Evolutionary conservation across 2,329 filamentous ascomycete genomes (phyloP).

Genomic region (Fusarium penzigii): DNA sequence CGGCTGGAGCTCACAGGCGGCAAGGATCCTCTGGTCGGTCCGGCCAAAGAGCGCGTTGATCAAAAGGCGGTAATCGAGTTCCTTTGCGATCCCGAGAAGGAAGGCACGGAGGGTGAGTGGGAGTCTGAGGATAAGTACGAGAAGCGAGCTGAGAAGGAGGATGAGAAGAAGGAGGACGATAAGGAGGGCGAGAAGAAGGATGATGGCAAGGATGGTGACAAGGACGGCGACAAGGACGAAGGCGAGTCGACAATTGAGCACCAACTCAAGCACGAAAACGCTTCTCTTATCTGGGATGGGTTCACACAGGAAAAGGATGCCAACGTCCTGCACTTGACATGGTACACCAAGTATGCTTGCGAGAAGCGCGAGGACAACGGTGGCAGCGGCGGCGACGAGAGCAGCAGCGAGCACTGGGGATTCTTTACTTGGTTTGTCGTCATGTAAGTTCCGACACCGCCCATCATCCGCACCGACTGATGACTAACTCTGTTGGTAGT

Average conservation of each 20-base stretch:
- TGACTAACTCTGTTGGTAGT: conserved; percentile 48
- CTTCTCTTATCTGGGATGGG: conserved; percentile 74
- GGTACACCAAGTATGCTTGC: conserved; percentile 88
- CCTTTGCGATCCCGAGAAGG: conserved; percentile 71
- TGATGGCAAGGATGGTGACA: conserved; percentile 39
- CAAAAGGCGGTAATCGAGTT: conserved; percentile 85
- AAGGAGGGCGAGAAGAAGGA: conserved; percentile 34
- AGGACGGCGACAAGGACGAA: conserved; percentile 39
- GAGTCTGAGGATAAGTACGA: conserved; percentile 55
- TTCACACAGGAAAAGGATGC: conserved; percentile 64
- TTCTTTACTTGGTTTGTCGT: conserved; percentile 98
- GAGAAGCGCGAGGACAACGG: conserved; percentile 53
- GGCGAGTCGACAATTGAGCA: conserved; percentile 47
- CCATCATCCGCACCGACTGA: background rate
- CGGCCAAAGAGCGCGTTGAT: conserved; percentile 48
- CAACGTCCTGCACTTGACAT: conserved; percentile 72
- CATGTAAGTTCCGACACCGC: conserved; percentile 62
- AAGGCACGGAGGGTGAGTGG: conserved; percentile 73
- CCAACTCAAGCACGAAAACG: conserved; percentile 55
- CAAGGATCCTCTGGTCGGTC: conserved; percentile 53
- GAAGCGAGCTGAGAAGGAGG: conserved; percentile 34
- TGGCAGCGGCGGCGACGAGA: conserved; percentile 43
- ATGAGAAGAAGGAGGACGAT: conserved; percentile 29
- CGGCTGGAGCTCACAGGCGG: conserved; percentile 68
- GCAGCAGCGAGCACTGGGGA: conserved; percentile 70